A percentile compares a stretch with the other conserved stretches of the same genome.
Evolutionary conservation across 148 eudicot genomes (phyloP).

Genomic region (Rhododendron simsii): DNA sequence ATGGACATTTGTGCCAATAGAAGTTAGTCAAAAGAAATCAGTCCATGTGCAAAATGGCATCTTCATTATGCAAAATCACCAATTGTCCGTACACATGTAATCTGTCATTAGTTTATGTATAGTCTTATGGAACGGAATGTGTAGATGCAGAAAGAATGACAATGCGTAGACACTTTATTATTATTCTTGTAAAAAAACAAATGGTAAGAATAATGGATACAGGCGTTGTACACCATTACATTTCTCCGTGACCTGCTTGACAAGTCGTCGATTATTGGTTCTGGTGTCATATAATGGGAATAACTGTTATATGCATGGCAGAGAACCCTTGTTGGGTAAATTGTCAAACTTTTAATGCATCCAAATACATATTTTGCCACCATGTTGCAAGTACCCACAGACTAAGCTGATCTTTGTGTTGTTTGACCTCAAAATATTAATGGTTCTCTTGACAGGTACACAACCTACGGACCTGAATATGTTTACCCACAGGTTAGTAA

Average conservation of each 20-base stretch:
- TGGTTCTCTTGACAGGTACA: slow-evolving; percentile 23
- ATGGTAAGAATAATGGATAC: neutral
- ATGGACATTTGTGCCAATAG: neutral
- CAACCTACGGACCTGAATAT: slow-evolving; percentile 25
- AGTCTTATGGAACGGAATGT: neutral
- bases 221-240: neutral
- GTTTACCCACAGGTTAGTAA: slow-evolving; percentile 27
- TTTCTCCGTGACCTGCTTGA: neutral
- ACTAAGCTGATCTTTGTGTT: neutral
- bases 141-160: neutral
- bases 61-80: neutral
- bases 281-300: neutral
- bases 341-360: neutral
- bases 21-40: neutral
- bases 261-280: neutral
- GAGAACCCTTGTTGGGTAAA: neutral
- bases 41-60: neutral
- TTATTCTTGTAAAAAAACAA: neutral
- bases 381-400: neutral
- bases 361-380: neutral
- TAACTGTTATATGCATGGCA: neutral
- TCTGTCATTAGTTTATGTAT: neutral
- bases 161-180: neutral
- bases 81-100: neutral
- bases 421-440: slow-evolving; percentile 1